phyloP scores from a whole-genome alignment of 176 grass and related monocot genomes.

The Themeda triandra region DNA sequence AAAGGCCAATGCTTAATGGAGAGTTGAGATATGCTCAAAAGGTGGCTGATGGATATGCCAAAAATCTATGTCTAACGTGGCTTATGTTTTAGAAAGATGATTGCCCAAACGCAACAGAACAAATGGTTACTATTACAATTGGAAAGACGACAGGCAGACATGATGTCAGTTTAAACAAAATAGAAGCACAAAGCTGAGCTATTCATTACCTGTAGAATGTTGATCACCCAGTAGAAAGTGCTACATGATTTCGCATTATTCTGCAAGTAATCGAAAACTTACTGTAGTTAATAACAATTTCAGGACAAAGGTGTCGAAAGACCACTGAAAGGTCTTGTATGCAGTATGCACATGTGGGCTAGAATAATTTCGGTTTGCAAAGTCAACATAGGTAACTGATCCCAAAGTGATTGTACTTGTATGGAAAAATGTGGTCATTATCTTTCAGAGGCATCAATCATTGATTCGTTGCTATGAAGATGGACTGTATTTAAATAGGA shows the following conservation, averaged over 20 bases:
- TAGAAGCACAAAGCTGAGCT: neutral
- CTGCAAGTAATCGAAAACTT: slow-evolving; percentile 17
- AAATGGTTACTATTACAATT: no score
- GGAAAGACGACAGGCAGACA: no score
- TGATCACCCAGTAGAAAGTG: slow-evolving; percentile 78
- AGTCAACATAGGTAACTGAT: neutral
- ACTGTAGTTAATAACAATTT: slow-evolving; percentile 2
- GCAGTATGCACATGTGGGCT: neutral
- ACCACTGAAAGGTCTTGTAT: neutral
- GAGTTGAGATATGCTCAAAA: neutral
- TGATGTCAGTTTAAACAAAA: no score
- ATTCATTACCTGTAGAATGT: slow-evolving; percentile 70
- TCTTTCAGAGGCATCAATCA: neutral
- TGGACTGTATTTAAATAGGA: neutral
- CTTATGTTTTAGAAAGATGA: no score
- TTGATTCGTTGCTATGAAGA: no score
- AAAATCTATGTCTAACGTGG: no score
- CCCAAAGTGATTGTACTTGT: neutral
- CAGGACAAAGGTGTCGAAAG: neutral
- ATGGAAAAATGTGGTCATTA: neutral
- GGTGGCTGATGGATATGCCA: no score
- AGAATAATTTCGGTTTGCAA: neutral
- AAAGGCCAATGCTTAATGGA: neutral
- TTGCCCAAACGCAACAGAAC: no score
- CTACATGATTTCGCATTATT: slow-evolving; percentile 71